Evolutionary conservation across 352 stramenopile species (phyloP), one percentile per base, ranked within the genome.

Genomic region (Pythium pyrilobum): DNA sequence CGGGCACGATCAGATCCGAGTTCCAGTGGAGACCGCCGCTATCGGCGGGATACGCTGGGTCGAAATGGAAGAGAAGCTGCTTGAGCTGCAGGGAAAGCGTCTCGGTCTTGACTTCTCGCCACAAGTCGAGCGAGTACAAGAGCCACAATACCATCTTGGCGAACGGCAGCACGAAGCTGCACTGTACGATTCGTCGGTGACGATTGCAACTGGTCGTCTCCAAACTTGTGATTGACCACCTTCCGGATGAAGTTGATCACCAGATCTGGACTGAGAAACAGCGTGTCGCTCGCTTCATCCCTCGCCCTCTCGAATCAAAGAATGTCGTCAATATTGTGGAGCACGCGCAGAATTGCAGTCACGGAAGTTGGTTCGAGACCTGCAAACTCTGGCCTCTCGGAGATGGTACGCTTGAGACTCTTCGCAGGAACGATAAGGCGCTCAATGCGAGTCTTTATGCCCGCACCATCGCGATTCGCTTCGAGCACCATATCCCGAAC

Each of bases 241-340:
- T 47, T 25, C 4, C 52, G 41, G 21, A 60, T 41, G 21, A 60
- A 60, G n/a, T 52, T 43, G 43, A 52, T 47, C n/a, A 52, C 52
- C 9, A 60, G 27, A 11, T 18, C 28, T 10, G 52, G 41, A 20
- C 36, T 53, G 15, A 60, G 13, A 27, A 60, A 53, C 11, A 60
- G 23, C 1, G 27, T 40, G 18, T 46, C 9, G 15, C 5, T 24
- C 3, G 53, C n/a, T 13, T 3, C 20, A 23, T 33, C 24, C 15
- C 13, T 15, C 0, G 12, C 7, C 5, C 18, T 31, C 15, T 62
- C 55, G n/a, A 52, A 62, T 46, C 55, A 62, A 31, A 62, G 28
- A 13, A 62, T 56, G 24, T 62, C 45, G 25, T 38, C 55, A 13
- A 62, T 29, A 33, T 27, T 27, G 31, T 62, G 55, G 5, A 62